Evolutionary conservation across 1,139 yeast species (phyloP).

Genomic region (Suhomyces bolitotheri): DNA sequence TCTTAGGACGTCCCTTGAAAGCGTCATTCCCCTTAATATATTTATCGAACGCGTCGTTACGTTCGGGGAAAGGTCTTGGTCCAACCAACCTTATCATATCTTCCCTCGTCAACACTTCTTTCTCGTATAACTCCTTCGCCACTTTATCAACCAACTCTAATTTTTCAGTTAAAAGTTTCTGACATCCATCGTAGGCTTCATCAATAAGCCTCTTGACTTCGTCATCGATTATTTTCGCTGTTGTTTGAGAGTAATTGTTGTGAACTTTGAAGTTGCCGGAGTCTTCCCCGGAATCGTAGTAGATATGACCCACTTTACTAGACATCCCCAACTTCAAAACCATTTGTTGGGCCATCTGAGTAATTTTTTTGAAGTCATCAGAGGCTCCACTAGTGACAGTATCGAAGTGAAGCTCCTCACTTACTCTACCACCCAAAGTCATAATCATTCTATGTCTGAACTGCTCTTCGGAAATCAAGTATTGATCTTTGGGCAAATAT

Average conservation of each 20-base stretch:
- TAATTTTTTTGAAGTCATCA: conserved; percentile 94
- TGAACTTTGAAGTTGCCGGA: conserved; percentile 55
- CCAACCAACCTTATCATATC: conserved; percentile 89
- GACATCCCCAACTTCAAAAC: conserved; percentile 93
- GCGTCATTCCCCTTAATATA: conserved; percentile 55
- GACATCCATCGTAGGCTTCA: conserved; percentile 58
- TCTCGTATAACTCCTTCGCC: conserved; percentile 78
- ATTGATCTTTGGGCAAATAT: conserved; percentile 94
- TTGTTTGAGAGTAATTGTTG: conserved; percentile 68
- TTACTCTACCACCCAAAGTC: conserved; percentile 96
- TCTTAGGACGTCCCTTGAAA: conserved; percentile 22
- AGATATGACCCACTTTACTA: conserved; percentile 74
- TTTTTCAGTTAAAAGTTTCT: conserved; percentile 63
- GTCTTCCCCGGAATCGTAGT: conserved; percentile 55
- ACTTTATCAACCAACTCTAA: conserved; percentile 74
- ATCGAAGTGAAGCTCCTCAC: conserved; percentile 87
- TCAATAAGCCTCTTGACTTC: conserved; percentile 71
- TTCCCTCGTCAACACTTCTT: conserved; percentile 86
- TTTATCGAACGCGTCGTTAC: conserved; percentile 91
- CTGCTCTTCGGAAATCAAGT: conserved; percentile 75
- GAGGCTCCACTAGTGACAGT: conserved; percentile 94
- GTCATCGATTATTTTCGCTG: conserved; percentile 63
- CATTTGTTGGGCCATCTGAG: conserved; percentile 91
- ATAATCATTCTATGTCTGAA: conserved; percentile 88
- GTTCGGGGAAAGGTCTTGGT: conserved; percentile 85